Evolutionary conservation across 1,284 basidiomycete genomes (phyloP).

Genomic region (Cryptococcus sp.): DNA sequence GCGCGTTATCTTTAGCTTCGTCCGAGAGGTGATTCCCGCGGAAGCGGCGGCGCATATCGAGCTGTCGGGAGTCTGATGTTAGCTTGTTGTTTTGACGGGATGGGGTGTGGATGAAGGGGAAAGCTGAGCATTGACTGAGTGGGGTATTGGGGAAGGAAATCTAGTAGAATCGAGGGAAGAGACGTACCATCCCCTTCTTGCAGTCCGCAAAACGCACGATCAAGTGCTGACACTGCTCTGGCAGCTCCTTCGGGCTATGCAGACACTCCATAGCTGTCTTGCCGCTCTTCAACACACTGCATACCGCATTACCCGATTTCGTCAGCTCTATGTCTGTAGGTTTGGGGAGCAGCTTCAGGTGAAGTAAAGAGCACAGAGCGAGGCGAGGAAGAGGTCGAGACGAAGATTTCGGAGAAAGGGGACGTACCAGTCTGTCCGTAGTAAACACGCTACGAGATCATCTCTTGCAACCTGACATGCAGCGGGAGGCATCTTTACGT

Average conservation of each 20-base stretch:
- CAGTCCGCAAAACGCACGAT: constrained; percentile 47
- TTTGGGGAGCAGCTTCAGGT: too few species aligned
- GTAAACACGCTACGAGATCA: constrained; percentile 44
- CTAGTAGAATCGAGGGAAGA: not conserved
- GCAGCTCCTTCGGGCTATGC: constrained; percentile 34
- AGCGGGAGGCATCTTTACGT: constrained; percentile 14
- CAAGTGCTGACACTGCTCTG: constrained; percentile 46
- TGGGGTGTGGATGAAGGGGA: too few species aligned
- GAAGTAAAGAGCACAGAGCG: not conserved
- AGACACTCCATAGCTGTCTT: constrained; percentile 46
- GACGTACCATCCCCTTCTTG: constrained; percentile 46
- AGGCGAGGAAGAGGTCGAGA: not conserved
- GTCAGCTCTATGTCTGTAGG: too few species aligned
- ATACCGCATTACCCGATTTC: not conserved
- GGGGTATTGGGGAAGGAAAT: too few species aligned
- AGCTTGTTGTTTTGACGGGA: too few species aligned
- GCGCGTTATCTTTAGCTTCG: constrained; percentile 11
- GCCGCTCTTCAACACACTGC: constrained; percentile 41
- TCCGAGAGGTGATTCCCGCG: constrained; percentile 44
- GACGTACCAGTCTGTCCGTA: constrained; percentile 47
- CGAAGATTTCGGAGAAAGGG: not conserved
- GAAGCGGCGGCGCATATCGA: constrained; percentile 49
- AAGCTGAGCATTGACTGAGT: too few species aligned
- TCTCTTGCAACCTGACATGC: constrained; percentile 42
- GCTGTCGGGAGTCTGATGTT: constrained; percentile 21